A percentile compares a stretch with the other conserved stretches of the same genome.
Evolutionary conservation across 2,329 filamentous ascomycete species (phyloP).

Genomic region (Phyllosticta capitalensis): DNA sequence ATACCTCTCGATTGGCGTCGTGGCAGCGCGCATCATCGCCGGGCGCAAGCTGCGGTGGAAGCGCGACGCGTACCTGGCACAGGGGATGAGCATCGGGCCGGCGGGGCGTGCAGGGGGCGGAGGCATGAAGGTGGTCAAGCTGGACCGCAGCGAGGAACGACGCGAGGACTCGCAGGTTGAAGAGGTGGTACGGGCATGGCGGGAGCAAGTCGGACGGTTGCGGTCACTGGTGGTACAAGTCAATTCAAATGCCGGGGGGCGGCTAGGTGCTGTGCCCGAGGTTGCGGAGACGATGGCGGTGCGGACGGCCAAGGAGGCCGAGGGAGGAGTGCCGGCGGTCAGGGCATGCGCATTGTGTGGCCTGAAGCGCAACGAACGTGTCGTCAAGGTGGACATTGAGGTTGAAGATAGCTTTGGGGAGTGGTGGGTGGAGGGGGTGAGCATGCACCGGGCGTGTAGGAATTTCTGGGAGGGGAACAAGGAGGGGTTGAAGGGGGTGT

Average conservation of each 20-base stretch:
- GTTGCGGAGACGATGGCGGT: slow-evolving; percentile 60
- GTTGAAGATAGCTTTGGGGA: slow-evolving; percentile 90
- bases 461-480: slow-evolving; percentile 81
- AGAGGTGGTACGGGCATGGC: slow-evolving; percentile 69
- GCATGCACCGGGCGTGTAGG: slow-evolving; percentile 66
- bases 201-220: slow-evolving; percentile 62
- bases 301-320: slow-evolving; percentile 48
- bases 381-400: slow-evolving; percentile 63
- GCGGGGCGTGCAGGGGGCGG: slow-evolving; percentile 63
- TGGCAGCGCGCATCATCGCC: slow-evolving; percentile 71
- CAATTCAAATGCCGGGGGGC: slow-evolving; percentile 39
- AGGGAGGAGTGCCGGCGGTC: slow-evolving; percentile 63
- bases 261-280: slow-evolving; percentile 51
- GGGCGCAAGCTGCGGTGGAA: slow-evolving; percentile 86
- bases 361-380: slow-evolving; percentile 74
- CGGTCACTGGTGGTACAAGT: slow-evolving; percentile 50
- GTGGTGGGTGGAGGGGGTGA: slow-evolving; percentile 74
- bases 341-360: slow-evolving; percentile 80
- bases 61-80: slow-evolving; percentile 71
- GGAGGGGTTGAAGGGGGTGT: slow-evolving; percentile 20
- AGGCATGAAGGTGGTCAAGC: slow-evolving; percentile 84
- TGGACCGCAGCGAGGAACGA: slow-evolving; percentile 73
- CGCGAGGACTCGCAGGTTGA: slow-evolving; percentile 78
- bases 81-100: slow-evolving; percentile 76
- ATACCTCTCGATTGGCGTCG: slow-evolving; percentile 54